Base-by-base conservation (phyloP, 192 early-diverging fungal species). In the Coemansia pectinata region DNA sequence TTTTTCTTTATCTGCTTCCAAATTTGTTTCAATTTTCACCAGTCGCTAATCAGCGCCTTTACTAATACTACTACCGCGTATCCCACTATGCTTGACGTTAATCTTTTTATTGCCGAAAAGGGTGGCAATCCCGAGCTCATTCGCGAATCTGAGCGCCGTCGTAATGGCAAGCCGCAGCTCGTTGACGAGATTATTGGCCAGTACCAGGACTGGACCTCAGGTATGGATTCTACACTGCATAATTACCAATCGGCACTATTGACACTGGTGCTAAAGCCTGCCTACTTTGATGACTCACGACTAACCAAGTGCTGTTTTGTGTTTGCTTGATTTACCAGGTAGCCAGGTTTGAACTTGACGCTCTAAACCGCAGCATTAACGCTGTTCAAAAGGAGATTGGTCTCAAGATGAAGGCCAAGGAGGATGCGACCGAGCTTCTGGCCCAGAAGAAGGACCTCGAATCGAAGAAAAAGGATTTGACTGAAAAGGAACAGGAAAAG, bases 71-170 rank as follows among this genome's bases (percentile, higher is more conserved):
- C 10, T 9, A 41, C 11, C 12, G 10, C 25, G 52, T 4, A 53
- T 12, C n/a, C 25, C 3, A 57, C 23, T 4, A 93, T 93, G 92
- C 86, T 99, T 72, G 97, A 99, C 76, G 92, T 99, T 74, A 96
- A 48, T 66, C 83, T 98, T 39, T 88, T 99, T 65, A 88, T 94
- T 66, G 84, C 88, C 65, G 93, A 93, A 45, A 94, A 94, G 78
- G 97, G 96, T 69, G 95, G 95, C 67, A 93, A 98, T 70, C 95
- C 95, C 27, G 95, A 97, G 45, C 75, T 91, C 50, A 91, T 99
- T 52, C 88, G 90, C 68, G 93, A 97, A 80, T 99, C 97, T 38
- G 96, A 99, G 85, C 87, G 93, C 21, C 88, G 89, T 73, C 90
- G 97, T 45, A 94, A 94, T 39, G 94, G 87, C 66, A 76, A 87